These are phyloP conservation scores for Colletotrichum sp. DNA, from an alignment of 2,329 filamentous ascomycete species.

Conservation along the genomic window DNA sequence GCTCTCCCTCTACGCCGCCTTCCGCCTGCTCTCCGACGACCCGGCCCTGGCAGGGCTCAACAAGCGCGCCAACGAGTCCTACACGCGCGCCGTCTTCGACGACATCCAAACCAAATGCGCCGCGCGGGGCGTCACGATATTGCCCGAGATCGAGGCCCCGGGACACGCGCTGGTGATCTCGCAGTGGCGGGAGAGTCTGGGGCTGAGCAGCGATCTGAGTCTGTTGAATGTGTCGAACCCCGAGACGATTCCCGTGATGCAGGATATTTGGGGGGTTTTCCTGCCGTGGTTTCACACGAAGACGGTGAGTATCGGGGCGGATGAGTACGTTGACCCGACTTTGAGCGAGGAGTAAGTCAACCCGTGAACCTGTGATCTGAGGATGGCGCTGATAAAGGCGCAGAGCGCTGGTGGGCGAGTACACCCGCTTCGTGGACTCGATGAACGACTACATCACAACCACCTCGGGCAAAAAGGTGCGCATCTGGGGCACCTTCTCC, in stretches of 20 bases:
- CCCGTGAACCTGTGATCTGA: fast-evolving
- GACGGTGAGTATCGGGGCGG: conserved; percentile 59
- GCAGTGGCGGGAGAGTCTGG: conserved; percentile 64
- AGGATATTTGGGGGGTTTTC: conserved; percentile 57
- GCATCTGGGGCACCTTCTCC: conserved; percentile 57
- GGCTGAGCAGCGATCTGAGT: conserved; percentile 48
- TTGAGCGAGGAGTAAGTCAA: conserved; percentile 30
- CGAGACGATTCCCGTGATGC: conserved; percentile 55
- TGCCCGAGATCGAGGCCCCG: conserved; percentile 65
- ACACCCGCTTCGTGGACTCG: conserved; percentile 52
- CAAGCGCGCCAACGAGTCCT: conserved; percentile 58
- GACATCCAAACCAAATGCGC: conserved; percentile 58
- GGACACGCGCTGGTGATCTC: conserved; percentile 61
- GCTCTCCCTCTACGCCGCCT: conserved; percentile 58
- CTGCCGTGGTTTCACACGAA: conserved; percentile 61
- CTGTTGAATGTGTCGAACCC: conserved; percentile 50
- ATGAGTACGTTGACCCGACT: conserved; percentile 52
- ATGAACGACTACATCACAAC: conserved; percentile 38
- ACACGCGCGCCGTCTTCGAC: conserved; percentile 55
- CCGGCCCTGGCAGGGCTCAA: conserved; percentile 53
- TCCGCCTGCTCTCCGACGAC: conserved; percentile 57
- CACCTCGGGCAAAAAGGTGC: conserved; percentile 42
- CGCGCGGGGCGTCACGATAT: conserved; percentile 59
- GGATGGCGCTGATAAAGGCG: neutral
- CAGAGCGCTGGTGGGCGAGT: conserved; percentile 47